A percentile compares a stretch with the other conserved stretches of the same genome.
phyloP scores from a whole-genome alignment of 2,329 filamentous ascomycete species.

The Ceratocystis smalleyi region DNA sequence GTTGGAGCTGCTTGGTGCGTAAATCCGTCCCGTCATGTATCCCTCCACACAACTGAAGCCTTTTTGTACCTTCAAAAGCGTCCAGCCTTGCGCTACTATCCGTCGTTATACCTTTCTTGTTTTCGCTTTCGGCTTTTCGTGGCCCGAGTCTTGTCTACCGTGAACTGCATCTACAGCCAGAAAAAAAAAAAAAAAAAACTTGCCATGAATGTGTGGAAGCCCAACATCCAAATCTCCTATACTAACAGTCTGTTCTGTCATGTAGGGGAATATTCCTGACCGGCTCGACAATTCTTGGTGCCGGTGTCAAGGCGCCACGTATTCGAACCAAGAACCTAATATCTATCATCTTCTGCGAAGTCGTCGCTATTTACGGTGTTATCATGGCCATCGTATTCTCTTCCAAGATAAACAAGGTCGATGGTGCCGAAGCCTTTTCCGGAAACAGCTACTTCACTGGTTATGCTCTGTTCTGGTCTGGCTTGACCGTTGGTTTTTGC shows the following conservation, averaged over 20 bases:
- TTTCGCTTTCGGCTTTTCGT: background rate
- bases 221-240: background rate
- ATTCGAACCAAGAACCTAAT: slow-evolving; percentile 99
- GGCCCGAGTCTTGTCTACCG: background rate
- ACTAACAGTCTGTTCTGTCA: background rate
- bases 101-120: background rate
- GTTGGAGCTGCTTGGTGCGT: slow-evolving; percentile 91
- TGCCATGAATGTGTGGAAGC: background rate
- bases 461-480: slow-evolving; percentile 90
- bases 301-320: slow-evolving; percentile 86
- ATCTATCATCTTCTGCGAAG: slow-evolving; percentile 99
- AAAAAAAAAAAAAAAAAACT: too few species aligned
- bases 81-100: background rate
- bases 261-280: slow-evolving; percentile 96
- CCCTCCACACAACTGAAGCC: background rate
- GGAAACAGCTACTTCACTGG: slow-evolving; percentile 82
- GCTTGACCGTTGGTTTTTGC: slow-evolving; percentile 84
- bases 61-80: background rate
- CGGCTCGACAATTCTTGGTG: slow-evolving; percentile 90
- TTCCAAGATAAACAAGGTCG: slow-evolving; percentile 58
- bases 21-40: slow-evolving; percentile 13
- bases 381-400: slow-evolving; percentile 99
- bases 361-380: slow-evolving; percentile 98
- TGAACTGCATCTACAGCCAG: background rate
- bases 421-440: slow-evolving; percentile 50